A percentile compares a stretch with the other conserved stretches of the same genome.
These are phyloP conservation scores for Catharanthus roseus DNA, from an alignment of 257 asterid genomes.

Conservation along the genomic window DNA sequence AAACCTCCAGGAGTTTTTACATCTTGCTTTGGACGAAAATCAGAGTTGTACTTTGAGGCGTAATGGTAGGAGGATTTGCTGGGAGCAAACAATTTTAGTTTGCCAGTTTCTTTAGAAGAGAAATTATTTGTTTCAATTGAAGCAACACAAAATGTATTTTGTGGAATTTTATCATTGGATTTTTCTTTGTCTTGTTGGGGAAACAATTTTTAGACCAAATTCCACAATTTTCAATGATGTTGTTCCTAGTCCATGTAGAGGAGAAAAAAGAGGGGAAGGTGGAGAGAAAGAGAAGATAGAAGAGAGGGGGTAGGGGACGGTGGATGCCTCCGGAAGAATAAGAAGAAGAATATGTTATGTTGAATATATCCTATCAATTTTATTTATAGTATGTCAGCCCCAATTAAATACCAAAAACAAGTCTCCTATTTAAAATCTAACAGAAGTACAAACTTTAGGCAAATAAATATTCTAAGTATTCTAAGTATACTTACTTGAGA, in stretches of 20 bases:
- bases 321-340: too few species aligned
- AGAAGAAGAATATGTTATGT: too few species aligned
- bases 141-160: conserved; percentile 43
- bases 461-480: too few species aligned
- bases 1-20: conserved; percentile 49
- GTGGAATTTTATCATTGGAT: conserved; percentile 40
- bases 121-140: conserved; percentile 34
- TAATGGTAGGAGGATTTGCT: conserved; percentile 40
- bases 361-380: too few species aligned
- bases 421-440: too few species aligned
- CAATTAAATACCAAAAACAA: too few species aligned
- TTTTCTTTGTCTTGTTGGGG: conserved; percentile 70
- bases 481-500: too few species aligned
- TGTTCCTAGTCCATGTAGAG: conserved; percentile 65
- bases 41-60: conserved; percentile 44
- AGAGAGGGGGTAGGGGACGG: too few species aligned
- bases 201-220: conserved; percentile 31
- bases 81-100: conserved; percentile 48
- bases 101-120: conserved; percentile 33
- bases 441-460: too few species aligned
- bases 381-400: too few species aligned
- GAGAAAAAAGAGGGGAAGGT: too few species aligned
- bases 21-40: conserved; percentile 47
- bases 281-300: too few species aligned
- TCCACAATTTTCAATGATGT: conserved; percentile 34